phyloP scores from a whole-genome alignment of 2,329 filamentous ascomycete species.

The Microsporum audouinii region DNA sequence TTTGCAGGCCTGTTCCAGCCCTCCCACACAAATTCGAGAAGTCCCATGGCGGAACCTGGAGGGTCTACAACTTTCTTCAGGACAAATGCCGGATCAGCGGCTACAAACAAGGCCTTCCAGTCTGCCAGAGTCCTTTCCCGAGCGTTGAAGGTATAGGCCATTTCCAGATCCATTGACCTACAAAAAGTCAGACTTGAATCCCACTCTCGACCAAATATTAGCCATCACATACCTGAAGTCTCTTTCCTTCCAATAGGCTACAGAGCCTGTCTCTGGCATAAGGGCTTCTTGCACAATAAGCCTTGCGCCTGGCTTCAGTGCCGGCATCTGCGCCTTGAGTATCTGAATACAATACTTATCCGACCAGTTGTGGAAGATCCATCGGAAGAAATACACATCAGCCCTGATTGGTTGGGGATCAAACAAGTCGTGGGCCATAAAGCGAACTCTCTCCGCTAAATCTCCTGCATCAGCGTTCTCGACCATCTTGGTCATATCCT shows the following conservation, averaged over 20 bases:
- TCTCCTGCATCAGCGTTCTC: slow-evolving; percentile 9
- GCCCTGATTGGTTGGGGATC: slow-evolving; percentile 44
- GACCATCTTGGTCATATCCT: background rate
- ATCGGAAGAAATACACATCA: slow-evolving; percentile 49
- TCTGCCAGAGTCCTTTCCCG: slow-evolving; percentile 38
- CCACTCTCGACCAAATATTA: background rate
- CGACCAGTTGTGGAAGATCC: slow-evolving; percentile 53
- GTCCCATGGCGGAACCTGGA: background rate
- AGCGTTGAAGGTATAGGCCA: slow-evolving; percentile 42
- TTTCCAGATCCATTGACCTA: slow-evolving; percentile 38
- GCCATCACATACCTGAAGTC: background rate
- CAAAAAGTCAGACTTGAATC: slow-evolving; percentile 7
- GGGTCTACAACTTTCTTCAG: background rate
- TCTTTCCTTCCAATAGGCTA: background rate
- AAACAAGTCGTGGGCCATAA: slow-evolving; percentile 48
- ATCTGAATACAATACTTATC: slow-evolving; percentile 43
- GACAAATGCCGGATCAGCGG: slow-evolving; percentile 36
- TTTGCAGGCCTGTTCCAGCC: background rate
- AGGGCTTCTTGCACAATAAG: slow-evolving; percentile 30
- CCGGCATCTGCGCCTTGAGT: slow-evolving; percentile 42
- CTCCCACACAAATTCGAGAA: background rate
- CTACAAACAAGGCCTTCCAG: slow-evolving; percentile 37
- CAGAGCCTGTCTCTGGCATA: background rate
- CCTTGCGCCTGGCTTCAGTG: slow-evolving; percentile 45
- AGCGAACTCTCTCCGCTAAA: slow-evolving; percentile 20